Evolutionary conservation across 352 stramenopile species (phyloP), one percentile per base, ranked within the genome.

Genomic region (Bremia lactucae): DNA sequence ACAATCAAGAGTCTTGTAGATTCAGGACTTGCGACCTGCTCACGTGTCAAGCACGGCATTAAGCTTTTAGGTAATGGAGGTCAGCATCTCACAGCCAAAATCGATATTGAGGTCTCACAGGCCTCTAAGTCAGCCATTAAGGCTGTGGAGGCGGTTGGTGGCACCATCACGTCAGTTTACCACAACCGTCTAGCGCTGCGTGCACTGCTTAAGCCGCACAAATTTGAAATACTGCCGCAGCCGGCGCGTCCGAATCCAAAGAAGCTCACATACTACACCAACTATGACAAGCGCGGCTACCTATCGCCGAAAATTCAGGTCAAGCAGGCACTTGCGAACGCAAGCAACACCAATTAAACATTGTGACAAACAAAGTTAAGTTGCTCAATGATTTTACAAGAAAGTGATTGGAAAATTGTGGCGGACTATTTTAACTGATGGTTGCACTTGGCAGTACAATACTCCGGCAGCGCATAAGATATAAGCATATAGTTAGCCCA

Each of bases 201-300:
- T 33, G 87, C 88, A 31, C 61, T 97, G 39, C 72, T 98, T 29
- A 93, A 93, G 68, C 96, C 96, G 21, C 62, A 98, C 55, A 98
- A 98, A 67, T 98, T 98, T 52, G 81, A 95, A 47, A 72, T 70
- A 19, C 61, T 98, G 20, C 95, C 95, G 21, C 89, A 90, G 68
- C 72, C 82, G 39, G 95, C 95, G 13, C 83, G 94, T 47, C 95
- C 96, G 31, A 88, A 87, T 33, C 94, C 94, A 20, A 97, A 96
- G 68, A 95, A 96, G 58, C 95, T 98, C 76, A 72, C 79, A 40
- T 97, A 98, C 72, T 99, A 98, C 77, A 94, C 89, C 24, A 78
- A 97, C 76, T 97, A 87, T 64, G 83, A 95, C 28, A 96, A 97
- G 59, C 78, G 95, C 50, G 96, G 96, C 36, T 99, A 98, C 77